Evolutionary conservation across 1,139 yeast genomes (phyloP).

Genomic region (Taphrina populina): DNA sequence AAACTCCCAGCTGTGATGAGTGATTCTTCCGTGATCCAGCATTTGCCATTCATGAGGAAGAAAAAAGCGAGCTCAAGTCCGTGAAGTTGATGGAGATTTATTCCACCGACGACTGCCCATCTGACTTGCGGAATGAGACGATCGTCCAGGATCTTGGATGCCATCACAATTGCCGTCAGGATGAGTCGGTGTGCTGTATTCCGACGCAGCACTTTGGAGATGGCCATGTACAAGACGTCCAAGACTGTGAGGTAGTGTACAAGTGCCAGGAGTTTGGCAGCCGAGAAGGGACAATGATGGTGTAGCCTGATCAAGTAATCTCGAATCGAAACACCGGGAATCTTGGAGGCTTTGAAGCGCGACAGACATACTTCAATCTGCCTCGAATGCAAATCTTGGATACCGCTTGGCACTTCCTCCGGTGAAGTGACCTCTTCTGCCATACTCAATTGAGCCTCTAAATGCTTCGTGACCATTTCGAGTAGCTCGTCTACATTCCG

Average conservation of each 20-base stretch:
- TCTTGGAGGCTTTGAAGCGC: conserved; percentile 21
- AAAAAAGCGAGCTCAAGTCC: conserved; percentile 32
- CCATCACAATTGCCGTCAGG: conserved; percentile 24
- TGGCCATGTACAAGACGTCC: conserved; percentile 17
- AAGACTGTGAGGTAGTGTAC: conserved; percentile 17
- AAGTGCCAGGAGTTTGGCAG: conserved; percentile 25
- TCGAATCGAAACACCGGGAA: conserved; percentile 14
- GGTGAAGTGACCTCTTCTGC: conserved; percentile 17
- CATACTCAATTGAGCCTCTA: conserved; percentile 12
- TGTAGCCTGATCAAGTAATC: conserved; percentile 26
- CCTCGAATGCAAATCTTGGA: conserved; percentile 13
- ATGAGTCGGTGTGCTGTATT: conserved; percentile 25
- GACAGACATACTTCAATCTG: conserved; percentile 24
- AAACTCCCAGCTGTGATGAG: conserved; percentile 22
- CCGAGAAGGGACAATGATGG: conserved; percentile 24
- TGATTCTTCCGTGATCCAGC: conserved; percentile 22
- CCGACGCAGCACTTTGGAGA: conserved; percentile 18
- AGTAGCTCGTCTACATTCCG: conserved; percentile 13
- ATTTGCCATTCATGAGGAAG: conserved; percentile 25
- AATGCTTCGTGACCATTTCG: conserved; percentile 15
- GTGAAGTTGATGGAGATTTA: conserved; percentile 24
- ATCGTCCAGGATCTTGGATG: conserved; percentile 30
- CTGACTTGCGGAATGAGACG: conserved; percentile 25
- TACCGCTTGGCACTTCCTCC: conserved; percentile 18
- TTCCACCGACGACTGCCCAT: conserved; percentile 28